Percentiles rank a stretch among this genome's conserved stretches.
Evolutionary conservation across 441 rosid species (phyloP).

Genomic region (Adansonia grandidieri): DNA sequence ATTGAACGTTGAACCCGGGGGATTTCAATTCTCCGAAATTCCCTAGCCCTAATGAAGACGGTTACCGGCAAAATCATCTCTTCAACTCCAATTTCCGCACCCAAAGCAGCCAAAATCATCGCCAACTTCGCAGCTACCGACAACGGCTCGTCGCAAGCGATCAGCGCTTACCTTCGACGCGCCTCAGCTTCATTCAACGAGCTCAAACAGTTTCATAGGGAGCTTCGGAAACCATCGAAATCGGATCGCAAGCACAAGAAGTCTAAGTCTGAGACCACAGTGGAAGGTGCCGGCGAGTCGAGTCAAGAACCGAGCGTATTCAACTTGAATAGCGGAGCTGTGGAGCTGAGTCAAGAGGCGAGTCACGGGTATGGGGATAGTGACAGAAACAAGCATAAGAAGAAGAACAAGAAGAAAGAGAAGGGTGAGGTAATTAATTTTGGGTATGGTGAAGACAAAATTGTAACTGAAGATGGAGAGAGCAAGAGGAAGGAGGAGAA

Average conservation of each 20-base stretch:
- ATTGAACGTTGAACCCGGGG: neutral
- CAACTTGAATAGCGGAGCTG: conserved; percentile 6
- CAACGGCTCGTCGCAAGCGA: conserved; percentile 21
- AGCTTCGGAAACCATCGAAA: conserved; percentile 10
- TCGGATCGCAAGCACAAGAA: conserved; percentile 21
- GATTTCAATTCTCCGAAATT: neutral
- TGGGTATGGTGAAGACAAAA: neutral
- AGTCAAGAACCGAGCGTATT: conserved; percentile 21
- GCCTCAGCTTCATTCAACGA: conserved; percentile 19
- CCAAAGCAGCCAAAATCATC: conserved; percentile 17
- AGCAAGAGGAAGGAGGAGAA: conserved; percentile 12
- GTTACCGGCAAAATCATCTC: neutral
- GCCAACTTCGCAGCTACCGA: conserved; percentile 9
- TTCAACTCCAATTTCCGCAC: conserved; percentile 7
- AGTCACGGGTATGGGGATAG: neutral
- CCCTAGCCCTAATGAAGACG: conserved; percentile 19
- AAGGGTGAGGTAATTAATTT: neutral
- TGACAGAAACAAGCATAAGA: conserved; percentile 13
- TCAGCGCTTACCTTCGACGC: conserved; percentile 24
- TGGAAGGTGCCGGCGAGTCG: conserved; percentile 14
- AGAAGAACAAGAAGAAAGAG: conserved; percentile 10
- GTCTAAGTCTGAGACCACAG: conserved; percentile 10
- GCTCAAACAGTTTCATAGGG: conserved; percentile 18
- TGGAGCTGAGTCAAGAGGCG: conserved; percentile 16
- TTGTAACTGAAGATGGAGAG: conserved; percentile 10